Evolutionary conservation across 164 flowering plant species (phyloP).

Genomic region (Pachysandra terminalis): DNA sequence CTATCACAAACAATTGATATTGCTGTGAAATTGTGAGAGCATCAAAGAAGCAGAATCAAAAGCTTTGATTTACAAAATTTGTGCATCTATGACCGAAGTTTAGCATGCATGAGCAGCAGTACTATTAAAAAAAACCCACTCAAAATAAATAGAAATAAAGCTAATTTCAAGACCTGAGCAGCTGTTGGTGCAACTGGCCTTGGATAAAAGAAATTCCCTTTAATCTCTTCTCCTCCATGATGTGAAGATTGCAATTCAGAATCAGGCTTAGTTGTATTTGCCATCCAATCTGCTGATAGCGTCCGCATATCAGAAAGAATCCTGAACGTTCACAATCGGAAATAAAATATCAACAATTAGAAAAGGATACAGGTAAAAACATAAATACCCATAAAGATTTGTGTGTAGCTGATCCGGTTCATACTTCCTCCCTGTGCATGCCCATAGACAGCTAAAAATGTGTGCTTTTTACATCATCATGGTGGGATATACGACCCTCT

Average conservation of each 20-base stretch:
- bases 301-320: constrained; percentile 99
- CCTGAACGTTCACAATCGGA: constrained; percentile 46
- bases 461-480: too few species aligned
- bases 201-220: constrained; percentile 67
- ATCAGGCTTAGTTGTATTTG: constrained; percentile 84
- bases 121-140: too few species aligned
- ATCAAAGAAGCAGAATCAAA: too few species aligned
- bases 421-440: not conserved
- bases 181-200: constrained; percentile 97
- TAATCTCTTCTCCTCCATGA: constrained; percentile 82
- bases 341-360: constrained; percentile 16
- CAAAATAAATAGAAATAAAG: not conserved
- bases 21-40: too few species aligned
- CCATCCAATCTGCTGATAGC: constrained; percentile 99
- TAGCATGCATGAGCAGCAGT: too few species aligned
- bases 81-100: too few species aligned
- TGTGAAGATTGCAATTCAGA: constrained; percentile 56
- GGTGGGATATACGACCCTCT: too few species aligned
- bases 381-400: not conserved
- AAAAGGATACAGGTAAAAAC: not conserved
- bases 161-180: constrained; percentile 63
- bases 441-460: too few species aligned
- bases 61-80: too few species aligned
- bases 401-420: not conserved
- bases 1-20: too few species aligned